phyloP scores from a whole-genome alignment of 768 basidiomycete species.

The Coprinopsis strossmayeri region DNA sequence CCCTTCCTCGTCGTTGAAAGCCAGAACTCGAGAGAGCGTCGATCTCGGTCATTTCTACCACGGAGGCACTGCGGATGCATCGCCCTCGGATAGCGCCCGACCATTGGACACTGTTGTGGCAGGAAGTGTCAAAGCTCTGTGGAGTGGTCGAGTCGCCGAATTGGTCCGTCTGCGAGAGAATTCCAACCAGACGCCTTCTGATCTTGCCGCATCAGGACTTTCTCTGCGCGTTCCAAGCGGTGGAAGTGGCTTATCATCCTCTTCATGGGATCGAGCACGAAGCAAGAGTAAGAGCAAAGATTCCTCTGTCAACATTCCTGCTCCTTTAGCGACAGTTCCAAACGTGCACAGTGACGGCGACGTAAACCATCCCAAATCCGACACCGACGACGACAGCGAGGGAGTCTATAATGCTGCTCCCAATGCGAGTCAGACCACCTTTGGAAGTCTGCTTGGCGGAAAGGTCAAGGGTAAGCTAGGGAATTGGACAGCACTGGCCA shows the following conservation, averaged over 20 bases:
- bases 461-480: constrained; percentile 9
- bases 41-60: constrained; percentile 32
- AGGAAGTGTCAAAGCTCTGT: constrained; percentile 33
- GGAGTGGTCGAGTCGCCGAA: constrained; percentile 35
- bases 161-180: constrained; percentile 18
- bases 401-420: constrained; percentile 3
- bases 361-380: constrained; percentile 4
- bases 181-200: background rate
- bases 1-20: background rate
- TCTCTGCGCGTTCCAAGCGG: constrained; percentile 8
- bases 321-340: constrained; percentile 10
- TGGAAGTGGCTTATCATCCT: constrained; percentile 8
- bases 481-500: constrained; percentile 3
- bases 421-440: constrained; percentile 1
- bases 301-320: constrained; percentile 12
- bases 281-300: constrained; percentile 9
- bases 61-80: constrained; percentile 8
- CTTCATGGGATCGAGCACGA: constrained; percentile 11
- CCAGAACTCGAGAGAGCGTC: constrained; percentile 29
- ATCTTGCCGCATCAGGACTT: background rate
- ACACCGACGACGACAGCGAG: constrained; percentile 11
- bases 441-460: constrained; percentile 7
- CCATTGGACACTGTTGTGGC: constrained; percentile 25
- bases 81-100: background rate
- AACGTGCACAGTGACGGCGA: constrained; percentile 23